Percentiles rank a stretch among this genome's conserved stretches.
Conservation (phyloP, 2,329 filamentous ascomycete species). For the Podosphaera aphanis region DNA sequence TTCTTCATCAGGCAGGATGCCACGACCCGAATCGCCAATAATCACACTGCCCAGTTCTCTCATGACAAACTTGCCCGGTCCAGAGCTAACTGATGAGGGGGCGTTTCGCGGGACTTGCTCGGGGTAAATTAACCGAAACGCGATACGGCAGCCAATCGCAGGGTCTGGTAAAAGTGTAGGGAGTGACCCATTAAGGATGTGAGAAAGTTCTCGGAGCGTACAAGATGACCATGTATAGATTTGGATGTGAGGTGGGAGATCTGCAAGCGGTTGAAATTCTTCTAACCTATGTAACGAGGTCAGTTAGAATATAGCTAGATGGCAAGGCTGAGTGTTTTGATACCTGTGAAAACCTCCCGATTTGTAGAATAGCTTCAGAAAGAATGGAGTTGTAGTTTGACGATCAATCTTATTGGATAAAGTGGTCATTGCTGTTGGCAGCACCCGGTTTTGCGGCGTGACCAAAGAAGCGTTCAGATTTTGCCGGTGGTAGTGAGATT, state of each 20-base stretch:
- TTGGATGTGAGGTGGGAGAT: constrained; percentile 43
- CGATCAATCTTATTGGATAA: constrained; percentile 31
- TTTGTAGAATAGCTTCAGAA: constrained; percentile 67
- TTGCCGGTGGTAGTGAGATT: not conserved
- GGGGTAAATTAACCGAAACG: constrained; percentile 67
- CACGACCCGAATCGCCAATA: constrained; percentile 35
- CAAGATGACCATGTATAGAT: constrained; percentile 75
- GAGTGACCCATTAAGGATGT: constrained; percentile 47
- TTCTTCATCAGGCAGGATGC: constrained; percentile 18
- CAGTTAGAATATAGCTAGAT: not conserved
- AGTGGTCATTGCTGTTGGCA: constrained; percentile 15
- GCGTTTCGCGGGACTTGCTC: constrained; percentile 39
- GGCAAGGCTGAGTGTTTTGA: constrained; percentile 6
- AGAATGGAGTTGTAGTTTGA: constrained; percentile 53
- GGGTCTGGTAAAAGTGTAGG: constrained; percentile 48
- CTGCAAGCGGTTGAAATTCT: constrained; percentile 34
- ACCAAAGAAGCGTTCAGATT: not conserved
- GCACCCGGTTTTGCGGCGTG: not conserved
- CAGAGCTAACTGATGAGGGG: constrained; percentile 15
- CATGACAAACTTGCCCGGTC: constrained; percentile 39
- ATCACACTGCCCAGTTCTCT: constrained; percentile 71
- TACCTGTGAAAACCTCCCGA: constrained; percentile 49
- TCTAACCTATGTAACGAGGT: constrained; percentile 29
- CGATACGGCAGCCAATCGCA: constrained; percentile 60
- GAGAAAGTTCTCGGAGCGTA: constrained; percentile 58